Base-by-base conservation (phyloP, 768 basidiomycete species). In the Phaeotremella skinneri region DNA sequence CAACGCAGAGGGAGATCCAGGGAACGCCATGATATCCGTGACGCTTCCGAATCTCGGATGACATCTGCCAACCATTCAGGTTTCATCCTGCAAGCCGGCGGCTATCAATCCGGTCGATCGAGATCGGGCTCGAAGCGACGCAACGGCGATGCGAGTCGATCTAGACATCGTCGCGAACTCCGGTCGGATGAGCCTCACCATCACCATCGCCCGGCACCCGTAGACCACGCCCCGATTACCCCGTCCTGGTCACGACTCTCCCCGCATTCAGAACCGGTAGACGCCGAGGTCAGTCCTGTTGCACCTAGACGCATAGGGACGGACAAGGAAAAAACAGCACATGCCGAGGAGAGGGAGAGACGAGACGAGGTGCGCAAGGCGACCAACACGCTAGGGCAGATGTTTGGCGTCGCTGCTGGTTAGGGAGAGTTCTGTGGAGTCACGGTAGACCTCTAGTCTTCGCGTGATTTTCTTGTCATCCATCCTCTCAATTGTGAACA, bases 81-180 rank as follows among this genome's bases (percentile, higher is more conserved):
- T 14, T 9, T 45, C 7, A 20, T 45, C 43, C 21, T 45, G 6
- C 43, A 45, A 45, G 43, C 13, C 6, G 43, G 43, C 6, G 21
- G 21, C 43, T 11, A 6, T 6, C 43, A 45, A 7, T 7, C 23
- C 4, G 51, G 27, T 16, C 29, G 51, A 4, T 52, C 51, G 7
- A 5, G 51, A 23, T 52, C 51, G 17, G 29, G 34, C 32, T 52
- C 51, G 14, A 52, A 6, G 16, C 29, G 34, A 20, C 29, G 72
- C 23, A 69, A 73, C 45, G 56, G 52, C 4, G 61, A 67, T 2
- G 69, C 69, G 4, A 68, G 66, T 26, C 53, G 71, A 37, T 66
- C 66, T 4, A 56, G 71, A 23, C 57, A 62, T 29, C 42, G 64
- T 39, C 27, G 57, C 17, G 56, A 56, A 30, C 41, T 47, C 7